Evolutionary conservation across 352 stramenopile genomes (phyloP).

Genomic region (Phytopythium mirpurense): DNA sequence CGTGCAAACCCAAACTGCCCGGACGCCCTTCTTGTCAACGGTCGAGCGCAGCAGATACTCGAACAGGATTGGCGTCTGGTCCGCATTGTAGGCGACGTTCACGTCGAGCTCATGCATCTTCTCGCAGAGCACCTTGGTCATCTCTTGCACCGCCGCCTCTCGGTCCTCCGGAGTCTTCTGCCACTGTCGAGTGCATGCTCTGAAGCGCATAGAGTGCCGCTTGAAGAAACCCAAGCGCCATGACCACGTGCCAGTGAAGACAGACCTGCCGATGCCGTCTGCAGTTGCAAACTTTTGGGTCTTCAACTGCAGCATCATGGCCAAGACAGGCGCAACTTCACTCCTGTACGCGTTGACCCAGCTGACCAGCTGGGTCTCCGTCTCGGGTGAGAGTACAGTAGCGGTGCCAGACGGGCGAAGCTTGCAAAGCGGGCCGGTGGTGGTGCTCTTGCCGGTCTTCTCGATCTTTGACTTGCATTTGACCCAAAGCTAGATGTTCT

Average conservation of each 20-base stretch:
- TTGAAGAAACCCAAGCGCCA: not conserved
- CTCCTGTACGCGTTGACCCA: not conserved
- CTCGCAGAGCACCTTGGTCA: not conserved
- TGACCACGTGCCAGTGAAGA: not conserved
- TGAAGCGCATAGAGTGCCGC: not conserved
- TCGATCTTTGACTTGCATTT: not conserved
- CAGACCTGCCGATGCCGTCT: not conserved
- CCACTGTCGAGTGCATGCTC: not conserved
- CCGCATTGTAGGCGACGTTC: not conserved
- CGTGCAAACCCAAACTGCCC: slow-evolving; percentile 20
- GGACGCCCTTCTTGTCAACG: slow-evolving; percentile 4
- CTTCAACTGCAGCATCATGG: not conserved
- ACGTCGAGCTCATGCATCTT: not conserved
- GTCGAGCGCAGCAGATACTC: slow-evolving; percentile 19
- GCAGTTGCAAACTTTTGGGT: not conserved
- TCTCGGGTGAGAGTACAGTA: not conserved
- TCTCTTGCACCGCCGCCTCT: not conserved
- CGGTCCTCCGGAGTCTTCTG: not conserved
- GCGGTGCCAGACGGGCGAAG: not conserved
- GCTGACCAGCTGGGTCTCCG: not conserved
- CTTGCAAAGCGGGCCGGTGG: not conserved
- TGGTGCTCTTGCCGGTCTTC: not conserved
- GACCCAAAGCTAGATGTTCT: not conserved
- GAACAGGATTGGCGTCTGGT: slow-evolving; percentile 8
- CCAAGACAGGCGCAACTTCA: not conserved